These are phyloP conservation scores for Trichoderma lentiforme DNA, from an alignment of 2,329 filamentous ascomycete genomes.

Conservation along the genomic window DNA sequence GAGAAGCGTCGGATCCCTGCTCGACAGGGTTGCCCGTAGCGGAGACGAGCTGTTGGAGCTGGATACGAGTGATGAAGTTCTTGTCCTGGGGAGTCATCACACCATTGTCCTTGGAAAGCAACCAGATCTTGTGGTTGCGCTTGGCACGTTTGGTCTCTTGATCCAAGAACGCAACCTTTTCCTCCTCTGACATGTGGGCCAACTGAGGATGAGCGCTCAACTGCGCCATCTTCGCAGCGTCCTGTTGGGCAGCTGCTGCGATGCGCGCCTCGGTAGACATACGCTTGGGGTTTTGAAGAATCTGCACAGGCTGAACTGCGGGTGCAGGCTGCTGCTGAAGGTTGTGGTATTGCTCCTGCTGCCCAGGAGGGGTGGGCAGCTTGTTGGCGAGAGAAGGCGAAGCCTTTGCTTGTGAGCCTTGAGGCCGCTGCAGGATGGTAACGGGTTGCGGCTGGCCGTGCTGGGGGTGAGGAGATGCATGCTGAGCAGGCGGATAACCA, in stretches of 20 bases:
- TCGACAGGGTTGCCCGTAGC: conserved; percentile 86
- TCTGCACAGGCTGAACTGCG: conserved; percentile 64
- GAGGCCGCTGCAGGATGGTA: conserved; percentile 54
- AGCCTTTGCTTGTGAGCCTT: conserved; percentile 40
- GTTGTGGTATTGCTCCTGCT: conserved; percentile 24
- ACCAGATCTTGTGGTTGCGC: conserved; percentile 95
- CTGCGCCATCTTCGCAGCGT: conserved; percentile 34
- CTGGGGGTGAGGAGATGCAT: conserved; percentile 22
- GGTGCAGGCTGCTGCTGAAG: conserved; percentile 35
- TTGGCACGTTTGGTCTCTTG: conserved; percentile 95
- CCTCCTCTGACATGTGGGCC: conserved; percentile 74
- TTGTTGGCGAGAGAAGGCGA: conserved; percentile 32
- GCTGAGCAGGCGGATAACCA: conserved; percentile 25
- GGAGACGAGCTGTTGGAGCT: conserved; percentile 91
- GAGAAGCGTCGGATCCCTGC: conserved; percentile 71
- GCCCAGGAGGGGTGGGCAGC: conserved; percentile 24
- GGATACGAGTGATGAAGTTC: conserved; percentile 97
- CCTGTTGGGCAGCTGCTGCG: conserved; percentile 34
- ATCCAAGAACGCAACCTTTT: conserved; percentile 77
- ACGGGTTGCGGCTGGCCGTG: conserved; percentile 47
- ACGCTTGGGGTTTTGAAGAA: conserved; percentile 75
- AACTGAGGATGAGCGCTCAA: conserved; percentile 43
- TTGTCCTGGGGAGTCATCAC: conserved; percentile 99
- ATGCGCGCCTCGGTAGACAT: conserved; percentile 48
- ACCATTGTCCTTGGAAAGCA: conserved; percentile 89